These are phyloP conservation scores for Coffea humblotiana DNA, from an alignment of 305 asterid genomes.

Conservation along the genomic window DNA sequence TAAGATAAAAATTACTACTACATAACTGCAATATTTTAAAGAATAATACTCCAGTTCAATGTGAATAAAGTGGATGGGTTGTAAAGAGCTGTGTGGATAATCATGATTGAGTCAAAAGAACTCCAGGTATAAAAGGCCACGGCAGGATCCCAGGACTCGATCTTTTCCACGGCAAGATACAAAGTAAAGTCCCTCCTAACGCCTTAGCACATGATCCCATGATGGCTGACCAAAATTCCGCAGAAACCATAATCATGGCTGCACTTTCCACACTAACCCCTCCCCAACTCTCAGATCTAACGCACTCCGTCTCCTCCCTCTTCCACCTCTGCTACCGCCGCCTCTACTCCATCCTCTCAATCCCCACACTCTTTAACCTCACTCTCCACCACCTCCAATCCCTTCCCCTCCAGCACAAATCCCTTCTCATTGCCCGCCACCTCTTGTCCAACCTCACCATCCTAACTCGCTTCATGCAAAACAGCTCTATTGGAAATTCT, in stretches of 20 bases:
- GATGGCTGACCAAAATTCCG: constrained; percentile 41
- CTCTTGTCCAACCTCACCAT: constrained; percentile 57
- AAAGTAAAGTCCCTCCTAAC: neutral
- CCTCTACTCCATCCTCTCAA: constrained; percentile 61
- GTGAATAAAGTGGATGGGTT: neutral
- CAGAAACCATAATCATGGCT: constrained; percentile 54
- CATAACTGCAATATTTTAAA: neutral
- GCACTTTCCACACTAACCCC: constrained; percentile 63
- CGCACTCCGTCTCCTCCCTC: constrained; percentile 61
- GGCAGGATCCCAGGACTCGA: constrained; percentile 14
- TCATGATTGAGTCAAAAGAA: constrained; percentile 14
- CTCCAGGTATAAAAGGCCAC: constrained; percentile 19
- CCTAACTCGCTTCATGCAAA: constrained; percentile 33
- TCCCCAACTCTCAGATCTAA: constrained; percentile 50
- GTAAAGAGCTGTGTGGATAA: neutral
- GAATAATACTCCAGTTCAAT: too few species aligned
- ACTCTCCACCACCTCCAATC: constrained; percentile 79
- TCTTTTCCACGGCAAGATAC: neutral
- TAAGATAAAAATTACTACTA: neutral
- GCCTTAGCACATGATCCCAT: constrained; percentile 32
- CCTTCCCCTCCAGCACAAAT: constrained; percentile 69
- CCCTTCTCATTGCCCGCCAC: constrained; percentile 77
- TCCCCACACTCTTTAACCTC: constrained; percentile 69
- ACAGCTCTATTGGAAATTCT: neutral
- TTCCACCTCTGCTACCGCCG: constrained; percentile 66